phyloP scores from a whole-genome alignment of 768 basidiomycete species.

The Chalciporus sphaerocephalus region DNA sequence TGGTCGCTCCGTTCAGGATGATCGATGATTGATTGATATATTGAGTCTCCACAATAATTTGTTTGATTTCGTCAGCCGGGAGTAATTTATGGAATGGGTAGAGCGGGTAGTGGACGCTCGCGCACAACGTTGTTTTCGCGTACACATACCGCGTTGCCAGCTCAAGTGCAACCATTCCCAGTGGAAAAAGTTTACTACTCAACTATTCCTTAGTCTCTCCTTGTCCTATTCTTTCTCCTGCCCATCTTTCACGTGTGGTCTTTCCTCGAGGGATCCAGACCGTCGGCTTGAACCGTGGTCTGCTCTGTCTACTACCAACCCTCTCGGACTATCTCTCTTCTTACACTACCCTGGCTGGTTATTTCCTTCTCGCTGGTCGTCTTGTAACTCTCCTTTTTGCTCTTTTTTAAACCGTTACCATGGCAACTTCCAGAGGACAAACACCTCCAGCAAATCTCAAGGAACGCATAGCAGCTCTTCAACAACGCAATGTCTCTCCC shows the following conservation, averaged over 20 bases:
- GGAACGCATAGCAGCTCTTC: conserved; percentile 78
- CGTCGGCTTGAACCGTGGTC: conserved; percentile 7
- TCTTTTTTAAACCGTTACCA: conserved; percentile 10
- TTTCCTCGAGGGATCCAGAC: conserved; percentile 11
- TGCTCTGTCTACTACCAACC: conserved; percentile 7
- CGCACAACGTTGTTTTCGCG: conserved; percentile 4
- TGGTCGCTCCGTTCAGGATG: too few relatives aligned
- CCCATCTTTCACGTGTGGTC: background rate
- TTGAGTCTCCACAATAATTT: too few relatives aligned
- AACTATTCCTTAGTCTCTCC: conserved; percentile 1
- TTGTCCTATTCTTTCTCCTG: conserved; percentile 1
- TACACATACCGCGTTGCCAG: conserved; percentile 6
- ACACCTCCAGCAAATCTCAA: conserved; percentile 53
- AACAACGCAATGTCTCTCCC: conserved; percentile 46
- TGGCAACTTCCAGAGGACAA: conserved; percentile 26
- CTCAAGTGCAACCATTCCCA: conserved; percentile 1
- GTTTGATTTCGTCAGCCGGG: background rate
- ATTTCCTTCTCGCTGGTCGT: conserved; percentile 20
- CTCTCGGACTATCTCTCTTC: conserved; percentile 3
- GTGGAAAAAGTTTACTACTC: background rate
- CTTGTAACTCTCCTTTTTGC: conserved; percentile 7
- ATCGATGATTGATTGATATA: too few relatives aligned
- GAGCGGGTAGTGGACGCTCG: conserved; percentile 2
- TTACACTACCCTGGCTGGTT: conserved; percentile 19
- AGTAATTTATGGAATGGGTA: background rate